These are phyloP conservation scores for Conringia planisiliqua DNA, from an alignment of 345 rosid species.

Conservation along the genomic window DNA sequence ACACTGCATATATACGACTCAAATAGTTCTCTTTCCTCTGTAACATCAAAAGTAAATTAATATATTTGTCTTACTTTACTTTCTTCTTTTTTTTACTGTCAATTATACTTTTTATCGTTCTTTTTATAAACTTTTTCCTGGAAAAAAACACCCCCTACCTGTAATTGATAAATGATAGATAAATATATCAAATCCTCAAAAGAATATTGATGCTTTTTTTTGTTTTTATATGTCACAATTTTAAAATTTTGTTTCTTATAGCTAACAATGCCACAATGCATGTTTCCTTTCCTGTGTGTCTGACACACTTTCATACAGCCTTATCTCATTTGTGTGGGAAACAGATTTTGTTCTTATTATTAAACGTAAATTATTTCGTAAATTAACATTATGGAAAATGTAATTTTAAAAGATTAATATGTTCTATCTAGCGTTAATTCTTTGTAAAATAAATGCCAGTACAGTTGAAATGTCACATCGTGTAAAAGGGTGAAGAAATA, in stretches of 20 bases:
- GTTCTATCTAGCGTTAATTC: not conserved
- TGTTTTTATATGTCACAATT: not conserved
- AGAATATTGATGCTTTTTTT: constrained; percentile 16
- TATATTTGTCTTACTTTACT: constrained; percentile 28
- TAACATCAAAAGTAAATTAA: not conserved
- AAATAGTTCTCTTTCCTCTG: not conserved
- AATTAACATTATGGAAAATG: not conserved
- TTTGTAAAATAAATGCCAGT: not conserved
- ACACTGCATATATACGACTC: constrained; percentile 1
- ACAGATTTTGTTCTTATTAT: constrained; percentile 13
- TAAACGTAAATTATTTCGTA: not conserved
- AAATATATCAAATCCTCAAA: not conserved
- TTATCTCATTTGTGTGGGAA: constrained; percentile 21
- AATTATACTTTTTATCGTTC: not conserved
- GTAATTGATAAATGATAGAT: not conserved
- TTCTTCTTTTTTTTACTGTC: constrained; percentile 28
- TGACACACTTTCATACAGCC: constrained; percentile 31
- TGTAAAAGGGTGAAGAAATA: not conserved
- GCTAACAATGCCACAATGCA: constrained; percentile 35
- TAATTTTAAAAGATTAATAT: not conserved
- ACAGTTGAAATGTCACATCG: constrained; percentile 31
- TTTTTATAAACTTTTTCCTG: not conserved
- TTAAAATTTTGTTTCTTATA: constrained; percentile 29
- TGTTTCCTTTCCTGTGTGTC: constrained; percentile 36
- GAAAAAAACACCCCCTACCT: not conserved